phyloP scores from a whole-genome alignment of 2,329 filamentous ascomycete species.

The Cercospora sp. region DNA sequence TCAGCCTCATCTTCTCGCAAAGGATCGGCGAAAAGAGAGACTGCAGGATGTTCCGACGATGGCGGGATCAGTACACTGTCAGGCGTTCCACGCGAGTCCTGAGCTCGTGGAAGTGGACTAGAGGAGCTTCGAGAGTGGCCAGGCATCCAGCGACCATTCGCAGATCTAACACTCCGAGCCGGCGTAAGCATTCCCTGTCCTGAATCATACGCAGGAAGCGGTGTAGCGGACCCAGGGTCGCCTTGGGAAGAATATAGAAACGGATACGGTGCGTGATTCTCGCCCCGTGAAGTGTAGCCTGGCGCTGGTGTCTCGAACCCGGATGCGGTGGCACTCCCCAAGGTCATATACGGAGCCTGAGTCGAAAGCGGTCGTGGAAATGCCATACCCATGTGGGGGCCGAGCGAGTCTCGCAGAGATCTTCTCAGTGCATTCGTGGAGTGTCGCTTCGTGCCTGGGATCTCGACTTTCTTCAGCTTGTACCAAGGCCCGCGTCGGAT shows the following conservation, averaged over 20 bases:
- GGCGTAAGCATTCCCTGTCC: not conserved
- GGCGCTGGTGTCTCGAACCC: conserved; percentile 26
- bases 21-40: not conserved
- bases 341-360: not conserved
- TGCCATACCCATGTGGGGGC: conserved; percentile 2
- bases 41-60: conserved; percentile 3
- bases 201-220: conserved; percentile 24
- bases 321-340: conserved; percentile 6
- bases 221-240: conserved; percentile 22
- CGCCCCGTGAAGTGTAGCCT: conserved; percentile 23
- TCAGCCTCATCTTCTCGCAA: not conserved
- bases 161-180: conserved; percentile 4
- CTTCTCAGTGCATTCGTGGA: conserved; percentile 22
- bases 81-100: not conserved
- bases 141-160: conserved; percentile 9
- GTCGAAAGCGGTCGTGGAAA: conserved; percentile 17
- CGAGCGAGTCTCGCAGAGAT: conserved; percentile 26
- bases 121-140: conserved; percentile 15
- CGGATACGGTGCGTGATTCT: not conserved
- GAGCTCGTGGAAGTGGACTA: conserved; percentile 1
- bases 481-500: conserved; percentile 34
- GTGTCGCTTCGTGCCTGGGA: conserved; percentile 24
- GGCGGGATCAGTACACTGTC: not conserved
- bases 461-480: conserved; percentile 27
- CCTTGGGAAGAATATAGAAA: not conserved